Evolutionary conservation across 345 rosid genomes (phyloP).

Genomic region (Arabis alpina): DNA sequence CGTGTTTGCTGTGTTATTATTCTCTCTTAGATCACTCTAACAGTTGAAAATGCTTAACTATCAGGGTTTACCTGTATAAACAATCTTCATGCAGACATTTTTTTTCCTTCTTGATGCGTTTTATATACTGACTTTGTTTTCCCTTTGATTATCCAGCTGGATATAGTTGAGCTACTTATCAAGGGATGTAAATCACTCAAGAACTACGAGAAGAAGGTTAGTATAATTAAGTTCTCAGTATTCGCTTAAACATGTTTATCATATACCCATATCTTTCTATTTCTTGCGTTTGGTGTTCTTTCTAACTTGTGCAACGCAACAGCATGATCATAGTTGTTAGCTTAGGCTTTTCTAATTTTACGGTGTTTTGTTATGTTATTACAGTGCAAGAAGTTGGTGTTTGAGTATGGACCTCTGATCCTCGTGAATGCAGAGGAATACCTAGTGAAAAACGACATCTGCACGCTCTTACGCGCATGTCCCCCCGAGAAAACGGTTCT

Average conservation of each 20-base stretch:
- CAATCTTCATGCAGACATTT: neutral
- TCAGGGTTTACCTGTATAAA: neutral
- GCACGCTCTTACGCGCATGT: slow-evolving; percentile 80
- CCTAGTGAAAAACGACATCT: slow-evolving; percentile 78
- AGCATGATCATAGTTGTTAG: neutral
- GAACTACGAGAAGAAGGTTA: slow-evolving; percentile 67
- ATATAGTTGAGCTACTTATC: slow-evolving; percentile 73
- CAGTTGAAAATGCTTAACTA: neutral
- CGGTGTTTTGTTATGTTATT: slow-evolving; percentile 18
- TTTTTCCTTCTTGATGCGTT: neutral
- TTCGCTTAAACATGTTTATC: neutral
- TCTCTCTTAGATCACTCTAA: neutral
- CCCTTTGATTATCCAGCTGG: slow-evolving; percentile 45
- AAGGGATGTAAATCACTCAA: slow-evolving; percentile 81
- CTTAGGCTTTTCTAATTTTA: neutral
- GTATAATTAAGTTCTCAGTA: neutral
- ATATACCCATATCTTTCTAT: neutral
- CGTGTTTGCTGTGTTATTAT: too few species aligned
- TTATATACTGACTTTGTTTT: slow-evolving; percentile 20
- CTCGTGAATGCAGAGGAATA: slow-evolving; percentile 78
- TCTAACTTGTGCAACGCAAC: neutral
- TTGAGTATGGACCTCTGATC: slow-evolving; percentile 81
- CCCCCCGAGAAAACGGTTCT: slow-evolving; percentile 28
- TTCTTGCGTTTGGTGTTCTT: slow-evolving; percentile 1
- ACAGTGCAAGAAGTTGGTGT: slow-evolving; percentile 89